phyloP scores from a whole-genome alignment of 2,329 filamentous ascomycete genomes.

The Helotiales sp. region DNA sequence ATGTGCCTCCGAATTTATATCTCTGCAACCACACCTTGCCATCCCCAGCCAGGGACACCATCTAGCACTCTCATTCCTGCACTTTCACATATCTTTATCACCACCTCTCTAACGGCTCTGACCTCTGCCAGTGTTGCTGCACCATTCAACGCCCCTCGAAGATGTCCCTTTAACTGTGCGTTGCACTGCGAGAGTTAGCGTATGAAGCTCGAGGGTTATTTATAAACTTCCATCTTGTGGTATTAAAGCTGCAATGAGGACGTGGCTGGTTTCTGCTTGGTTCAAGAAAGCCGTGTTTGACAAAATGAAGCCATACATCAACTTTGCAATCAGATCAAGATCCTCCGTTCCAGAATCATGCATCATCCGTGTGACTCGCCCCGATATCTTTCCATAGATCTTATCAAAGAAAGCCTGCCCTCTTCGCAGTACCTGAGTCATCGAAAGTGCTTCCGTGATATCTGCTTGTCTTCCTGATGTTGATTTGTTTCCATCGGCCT shows the following conservation, averaged over 20 bases:
- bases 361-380: conserved; percentile 48
- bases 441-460: conserved; percentile 38
- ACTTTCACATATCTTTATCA: conserved; percentile 47
- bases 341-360: conserved; percentile 50
- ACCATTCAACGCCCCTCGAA: conserved; percentile 50
- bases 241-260: conserved; percentile 51
- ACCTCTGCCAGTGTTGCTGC: conserved; percentile 50
- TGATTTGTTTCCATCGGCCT: conserved; percentile 38
- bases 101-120: conserved; percentile 46
- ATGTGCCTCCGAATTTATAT: conserved; percentile 23
- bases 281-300: conserved; percentile 48
- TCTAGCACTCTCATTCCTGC: conserved; percentile 46
- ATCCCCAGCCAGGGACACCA: conserved; percentile 43
- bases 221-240: conserved; percentile 47
- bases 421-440: conserved; percentile 41
- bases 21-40: conserved; percentile 45
- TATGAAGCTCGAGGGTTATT: background rate
- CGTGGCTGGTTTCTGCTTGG: conserved; percentile 48
- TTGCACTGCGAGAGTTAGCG: conserved; percentile 42
- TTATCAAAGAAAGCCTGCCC: conserved; percentile 48
- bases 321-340: conserved; percentile 46
- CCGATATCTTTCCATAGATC: conserved; percentile 51
- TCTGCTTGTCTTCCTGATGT: conserved; percentile 43
- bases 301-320: conserved; percentile 51
- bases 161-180: conserved; percentile 53